These are phyloP conservation scores for Porogramme epimiltina DNA, from an alignment of 1,284 basidiomycete species.

Conservation along the genomic window DNA sequence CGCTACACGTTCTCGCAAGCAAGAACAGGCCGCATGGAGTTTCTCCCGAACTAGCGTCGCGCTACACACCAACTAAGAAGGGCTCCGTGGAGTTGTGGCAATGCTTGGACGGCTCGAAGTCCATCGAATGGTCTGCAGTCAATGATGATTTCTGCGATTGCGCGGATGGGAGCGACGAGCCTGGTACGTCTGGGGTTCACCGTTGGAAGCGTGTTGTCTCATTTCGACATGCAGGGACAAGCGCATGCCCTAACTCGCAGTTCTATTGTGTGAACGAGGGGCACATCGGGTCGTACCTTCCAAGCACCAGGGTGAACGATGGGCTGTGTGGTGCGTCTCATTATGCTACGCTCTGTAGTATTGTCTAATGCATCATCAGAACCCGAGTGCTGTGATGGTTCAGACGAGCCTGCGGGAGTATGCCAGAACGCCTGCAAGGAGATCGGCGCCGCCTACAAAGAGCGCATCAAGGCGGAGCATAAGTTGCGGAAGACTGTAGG, in stretches of 20 bases:
- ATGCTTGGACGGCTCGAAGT: slow-evolving; percentile 73
- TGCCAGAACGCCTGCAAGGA: slow-evolving; percentile 83
- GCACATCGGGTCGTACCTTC: slow-evolving; percentile 81
- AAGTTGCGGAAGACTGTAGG: slow-evolving; percentile 82
- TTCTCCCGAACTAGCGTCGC: slow-evolving; percentile 29
- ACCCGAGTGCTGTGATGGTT: slow-evolving; percentile 96
- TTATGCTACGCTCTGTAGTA: background rate
- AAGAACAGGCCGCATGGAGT: slow-evolving; percentile 30
- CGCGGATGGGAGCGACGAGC: slow-evolving; percentile 91
- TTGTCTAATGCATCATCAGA: slow-evolving; percentile 51
- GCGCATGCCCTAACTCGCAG: slow-evolving; percentile 75
- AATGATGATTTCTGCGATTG: slow-evolving; percentile 98
- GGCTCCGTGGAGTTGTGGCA: slow-evolving; percentile 54
- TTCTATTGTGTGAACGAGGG: slow-evolving; percentile 93
- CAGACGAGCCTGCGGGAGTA: slow-evolving; percentile 82
- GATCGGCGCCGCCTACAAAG: slow-evolving; percentile 72
- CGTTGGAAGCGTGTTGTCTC: too few relatives aligned
- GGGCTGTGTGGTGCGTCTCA: slow-evolving; percentile 84
- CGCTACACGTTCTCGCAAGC: slow-evolving; percentile 27
- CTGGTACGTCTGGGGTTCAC: slow-evolving; percentile 50
- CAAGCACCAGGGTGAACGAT: slow-evolving; percentile 88
- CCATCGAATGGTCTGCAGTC: slow-evolving; percentile 75
- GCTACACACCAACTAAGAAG: slow-evolving; percentile 28
- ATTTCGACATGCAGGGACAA: slow-evolving; percentile 60
- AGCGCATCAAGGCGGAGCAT: slow-evolving; percentile 66